A percentile compares a stretch with the other conserved stretches of the same genome.
Conservation (phyloP, 495 filamentous ascomycete genomes). For the Penicillium chermesinum region DNA sequence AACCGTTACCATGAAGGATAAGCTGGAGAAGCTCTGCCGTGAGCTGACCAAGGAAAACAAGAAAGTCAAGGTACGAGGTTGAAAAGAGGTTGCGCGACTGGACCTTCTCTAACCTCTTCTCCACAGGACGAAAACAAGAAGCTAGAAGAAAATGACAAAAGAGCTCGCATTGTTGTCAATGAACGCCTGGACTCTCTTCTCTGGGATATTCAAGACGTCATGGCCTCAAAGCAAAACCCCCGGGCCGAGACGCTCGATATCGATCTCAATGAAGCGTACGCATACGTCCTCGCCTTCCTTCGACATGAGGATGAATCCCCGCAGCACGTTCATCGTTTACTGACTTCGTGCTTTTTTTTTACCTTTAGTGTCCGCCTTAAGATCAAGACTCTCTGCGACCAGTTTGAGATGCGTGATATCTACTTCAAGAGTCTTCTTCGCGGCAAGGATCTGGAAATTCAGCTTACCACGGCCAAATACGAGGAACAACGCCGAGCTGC, state of each 20-base stretch:
- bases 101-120: not conserved
- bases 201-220: slow-evolving; percentile 72
- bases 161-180: slow-evolving; percentile 76
- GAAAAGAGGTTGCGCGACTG: not conserved
- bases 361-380: slow-evolving; percentile 70
- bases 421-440: slow-evolving; percentile 86
- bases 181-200: slow-evolving; percentile 72
- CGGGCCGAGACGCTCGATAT: slow-evolving; percentile 68
- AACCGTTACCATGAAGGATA: slow-evolving; percentile 81
- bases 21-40: slow-evolving; percentile 88
- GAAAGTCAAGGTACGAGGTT: slow-evolving; percentile 72
- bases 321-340: not conserved
- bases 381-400: slow-evolving; percentile 90
- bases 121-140: slow-evolving; percentile 86
- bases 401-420: slow-evolving; percentile 89
- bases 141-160: slow-evolving; percentile 74
- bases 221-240: slow-evolving; percentile 72
- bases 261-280: slow-evolving; percentile 81
- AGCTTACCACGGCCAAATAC: slow-evolving; percentile 76
- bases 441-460: slow-evolving; percentile 94
- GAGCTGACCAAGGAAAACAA: slow-evolving; percentile 96
- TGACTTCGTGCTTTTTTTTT: not conserved
- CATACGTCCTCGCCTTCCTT: not conserved
- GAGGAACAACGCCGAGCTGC: slow-evolving; percentile 85
- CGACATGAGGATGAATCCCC: too few species aligned